phyloP scores from a whole-genome alignment of 1,139 yeast genomes.

The Yamadazyma sp. region DNA sequence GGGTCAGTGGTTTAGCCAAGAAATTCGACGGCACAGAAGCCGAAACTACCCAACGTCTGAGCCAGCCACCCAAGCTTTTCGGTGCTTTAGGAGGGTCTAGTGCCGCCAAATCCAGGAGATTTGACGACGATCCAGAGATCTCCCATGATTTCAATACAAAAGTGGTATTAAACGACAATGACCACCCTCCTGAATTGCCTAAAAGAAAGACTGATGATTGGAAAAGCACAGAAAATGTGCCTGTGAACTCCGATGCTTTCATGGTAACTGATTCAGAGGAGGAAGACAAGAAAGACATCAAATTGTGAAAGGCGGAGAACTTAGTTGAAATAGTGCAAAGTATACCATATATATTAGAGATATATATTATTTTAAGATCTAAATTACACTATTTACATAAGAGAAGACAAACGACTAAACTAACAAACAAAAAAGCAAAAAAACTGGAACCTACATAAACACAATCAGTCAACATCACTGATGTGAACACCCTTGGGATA shows the following conservation, averaged over 20 bases:
- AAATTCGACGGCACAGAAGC: constrained; percentile 37
- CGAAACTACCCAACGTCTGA: constrained; percentile 3
- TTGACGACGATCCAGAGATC: constrained; percentile 58
- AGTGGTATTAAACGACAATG: constrained; percentile 49
- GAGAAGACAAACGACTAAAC: constrained; percentile 11
- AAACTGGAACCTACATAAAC: constrained; percentile 1
- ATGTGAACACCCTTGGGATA: background rate
- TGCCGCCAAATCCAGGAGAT: constrained; percentile 38
- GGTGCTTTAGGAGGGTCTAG: constrained; percentile 52
- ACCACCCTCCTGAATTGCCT: constrained; percentile 21
- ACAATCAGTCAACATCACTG: background rate
- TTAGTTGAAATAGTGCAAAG: no score
- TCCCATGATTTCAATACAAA: constrained; percentile 57
- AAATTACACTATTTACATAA: constrained; percentile 18
- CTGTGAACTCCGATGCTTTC: constrained; percentile 69
- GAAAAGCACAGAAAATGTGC: constrained; percentile 33
- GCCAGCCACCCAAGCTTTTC: constrained; percentile 32
- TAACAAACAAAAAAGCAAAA: constrained; percentile 9
- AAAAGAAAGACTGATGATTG: constrained; percentile 13
- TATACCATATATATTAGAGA: no score
- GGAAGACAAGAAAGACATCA: constrained; percentile 40
- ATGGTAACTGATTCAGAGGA: constrained; percentile 80
- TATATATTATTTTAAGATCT: constrained; percentile 5
- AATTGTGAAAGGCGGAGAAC: constrained; percentile 9
- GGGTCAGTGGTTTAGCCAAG: constrained; percentile 77